Conservation (phyloP, 2,329 filamentous ascomycete genomes). For the Periconia macrospinosa region DNA sequence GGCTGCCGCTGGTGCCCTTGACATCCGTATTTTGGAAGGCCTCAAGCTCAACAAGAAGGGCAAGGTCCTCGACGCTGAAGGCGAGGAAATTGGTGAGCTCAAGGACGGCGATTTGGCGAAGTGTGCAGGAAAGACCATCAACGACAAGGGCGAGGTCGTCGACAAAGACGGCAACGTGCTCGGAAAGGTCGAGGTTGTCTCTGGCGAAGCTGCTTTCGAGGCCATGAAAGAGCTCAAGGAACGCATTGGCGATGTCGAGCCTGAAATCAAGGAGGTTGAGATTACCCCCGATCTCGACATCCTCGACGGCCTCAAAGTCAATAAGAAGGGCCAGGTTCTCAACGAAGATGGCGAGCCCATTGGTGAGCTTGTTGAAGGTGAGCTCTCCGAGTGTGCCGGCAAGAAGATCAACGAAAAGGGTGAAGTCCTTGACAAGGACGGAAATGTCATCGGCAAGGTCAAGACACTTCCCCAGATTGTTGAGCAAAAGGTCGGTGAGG, state of each 20-base stretch:
- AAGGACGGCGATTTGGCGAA: conserved; percentile 49
- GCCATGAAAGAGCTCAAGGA: conserved; percentile 52
- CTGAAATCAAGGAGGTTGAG: conserved; percentile 46
- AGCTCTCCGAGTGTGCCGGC: conserved; percentile 63
- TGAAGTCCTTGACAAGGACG: conserved; percentile 65
- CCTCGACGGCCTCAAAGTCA: conserved; percentile 59
- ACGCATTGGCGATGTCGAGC: conserved; percentile 48
- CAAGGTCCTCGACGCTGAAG: conserved; percentile 55
- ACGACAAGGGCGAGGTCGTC: conserved; percentile 54
- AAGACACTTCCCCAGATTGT: conserved; percentile 53
- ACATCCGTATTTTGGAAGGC: conserved; percentile 54
- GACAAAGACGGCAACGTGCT: conserved; percentile 55
- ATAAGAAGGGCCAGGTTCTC: conserved; percentile 59
- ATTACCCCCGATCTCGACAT: conserved; percentile 50
- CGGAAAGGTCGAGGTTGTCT: conserved; percentile 52
- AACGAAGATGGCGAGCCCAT: conserved; percentile 58
- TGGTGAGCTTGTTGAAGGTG: conserved; percentile 58
- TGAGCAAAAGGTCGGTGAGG: conserved; percentile 38
- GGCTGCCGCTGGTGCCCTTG: conserved; percentile 42
- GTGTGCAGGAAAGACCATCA: conserved; percentile 52
- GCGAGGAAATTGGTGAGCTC: conserved; percentile 55
- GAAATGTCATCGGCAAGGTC: conserved; percentile 65
- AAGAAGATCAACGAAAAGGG: conserved; percentile 68
- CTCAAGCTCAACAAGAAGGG: conserved; percentile 62
- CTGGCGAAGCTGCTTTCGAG: conserved; percentile 54